These are phyloP conservation scores for Persicaria tinctoria DNA, from an alignment of 148 eudicot genomes.

Conservation along the genomic window DNA sequence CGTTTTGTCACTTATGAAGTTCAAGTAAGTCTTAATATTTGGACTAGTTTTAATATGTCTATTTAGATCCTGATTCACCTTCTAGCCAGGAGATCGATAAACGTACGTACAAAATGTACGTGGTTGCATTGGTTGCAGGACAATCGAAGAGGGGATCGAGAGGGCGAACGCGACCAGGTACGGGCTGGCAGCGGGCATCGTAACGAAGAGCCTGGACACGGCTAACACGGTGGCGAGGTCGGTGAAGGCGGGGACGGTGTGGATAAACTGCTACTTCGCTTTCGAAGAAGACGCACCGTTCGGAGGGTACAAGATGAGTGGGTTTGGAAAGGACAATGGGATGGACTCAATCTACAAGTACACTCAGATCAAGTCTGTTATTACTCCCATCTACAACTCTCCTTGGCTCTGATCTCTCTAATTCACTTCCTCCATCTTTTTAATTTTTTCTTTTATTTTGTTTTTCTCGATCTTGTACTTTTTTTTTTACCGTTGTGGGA, in stretches of 20 bases:
- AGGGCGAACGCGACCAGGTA: constrained; percentile 53
- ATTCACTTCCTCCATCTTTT: not conserved
- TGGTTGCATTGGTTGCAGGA: constrained; percentile 22
- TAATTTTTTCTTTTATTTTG: not conserved
- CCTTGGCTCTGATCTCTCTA: constrained; percentile 10
- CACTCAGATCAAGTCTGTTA: constrained; percentile 77
- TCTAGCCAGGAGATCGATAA: not conserved
- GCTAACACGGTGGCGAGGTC: constrained; percentile 68
- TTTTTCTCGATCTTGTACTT: not conserved
- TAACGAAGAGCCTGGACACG: constrained; percentile 55
- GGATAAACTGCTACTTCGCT: constrained; percentile 64
- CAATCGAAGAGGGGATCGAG: constrained; percentile 49
- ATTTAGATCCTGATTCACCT: not conserved
- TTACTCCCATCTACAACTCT: constrained; percentile 28
- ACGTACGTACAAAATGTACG: too few species aligned
- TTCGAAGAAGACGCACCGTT: constrained; percentile 65
- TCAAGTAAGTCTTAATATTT: constrained; percentile 18
- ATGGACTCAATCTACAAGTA: constrained; percentile 52
- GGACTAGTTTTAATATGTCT: constrained; percentile 20
- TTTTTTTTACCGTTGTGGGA: not conserved
- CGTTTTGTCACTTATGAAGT: constrained; percentile 20
- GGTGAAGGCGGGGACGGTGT: constrained; percentile 60
- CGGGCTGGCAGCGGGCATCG: constrained; percentile 84
- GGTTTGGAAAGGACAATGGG: constrained; percentile 69
- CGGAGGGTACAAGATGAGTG: constrained; percentile 87